These are phyloP conservation scores for Aspergillus aculeatus DNA, from an alignment of 2,329 filamentous ascomycete species.

Conservation along the genomic window DNA sequence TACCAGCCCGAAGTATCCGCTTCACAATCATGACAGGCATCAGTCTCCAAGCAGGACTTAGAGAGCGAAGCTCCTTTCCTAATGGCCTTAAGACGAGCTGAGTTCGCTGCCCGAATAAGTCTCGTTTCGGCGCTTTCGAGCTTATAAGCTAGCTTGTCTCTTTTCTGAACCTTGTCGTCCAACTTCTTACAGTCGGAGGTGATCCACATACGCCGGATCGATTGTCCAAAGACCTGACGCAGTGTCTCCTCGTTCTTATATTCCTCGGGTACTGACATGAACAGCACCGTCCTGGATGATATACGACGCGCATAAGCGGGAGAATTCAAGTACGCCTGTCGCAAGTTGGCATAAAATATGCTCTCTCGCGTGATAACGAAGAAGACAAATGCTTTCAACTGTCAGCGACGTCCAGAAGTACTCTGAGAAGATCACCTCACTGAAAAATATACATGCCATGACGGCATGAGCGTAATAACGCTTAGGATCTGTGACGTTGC, in stretches of 20 bases:
- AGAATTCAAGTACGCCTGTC: constrained; percentile 86
- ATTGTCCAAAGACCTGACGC: constrained; percentile 74
- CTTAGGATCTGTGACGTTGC: constrained; percentile 65
- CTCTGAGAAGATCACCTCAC: constrained; percentile 30
- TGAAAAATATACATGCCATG: constrained; percentile 76
- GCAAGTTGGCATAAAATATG: constrained; percentile 85
- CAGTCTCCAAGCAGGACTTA: constrained; percentile 9
- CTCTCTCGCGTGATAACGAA: constrained; percentile 83
- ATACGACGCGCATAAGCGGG: constrained; percentile 79
- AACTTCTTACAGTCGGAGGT: constrained; percentile 73
- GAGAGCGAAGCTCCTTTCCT: constrained; percentile 26
- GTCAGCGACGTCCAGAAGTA: neutral
- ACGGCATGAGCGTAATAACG: constrained; percentile 77
- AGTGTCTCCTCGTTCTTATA: constrained; percentile 75
- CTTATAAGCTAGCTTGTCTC: constrained; percentile 73
- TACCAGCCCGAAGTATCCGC: constrained; percentile 26
- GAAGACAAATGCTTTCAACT: constrained; percentile 66
- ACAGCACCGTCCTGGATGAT: constrained; percentile 84
- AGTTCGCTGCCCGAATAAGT: constrained; percentile 75
- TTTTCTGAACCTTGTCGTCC: constrained; percentile 72
- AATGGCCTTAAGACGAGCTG: constrained; percentile 62
- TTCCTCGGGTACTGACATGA: constrained; percentile 75
- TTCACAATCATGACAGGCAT: constrained; percentile 31
- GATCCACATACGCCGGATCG: constrained; percentile 82
- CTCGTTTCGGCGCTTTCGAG: constrained; percentile 86